Conservation (phyloP, 495 filamentous ascomycete genomes). For the Penicillium diatomitis region DNA sequence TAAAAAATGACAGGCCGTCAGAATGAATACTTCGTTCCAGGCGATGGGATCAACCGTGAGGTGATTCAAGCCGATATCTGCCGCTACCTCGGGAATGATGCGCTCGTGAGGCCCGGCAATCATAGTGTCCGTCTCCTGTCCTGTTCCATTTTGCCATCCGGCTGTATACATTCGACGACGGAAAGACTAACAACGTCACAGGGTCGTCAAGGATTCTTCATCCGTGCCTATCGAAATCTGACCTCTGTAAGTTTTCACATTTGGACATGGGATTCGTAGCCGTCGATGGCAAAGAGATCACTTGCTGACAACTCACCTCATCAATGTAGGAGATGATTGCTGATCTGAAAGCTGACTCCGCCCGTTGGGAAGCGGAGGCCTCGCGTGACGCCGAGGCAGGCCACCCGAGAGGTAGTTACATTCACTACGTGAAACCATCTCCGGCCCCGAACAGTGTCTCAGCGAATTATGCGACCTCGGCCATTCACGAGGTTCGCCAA, state of each 20-base stretch:
- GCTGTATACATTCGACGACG: background rate
- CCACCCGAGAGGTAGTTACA: slow-evolving; percentile 39
- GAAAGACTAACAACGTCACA: slow-evolving; percentile 34
- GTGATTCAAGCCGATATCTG: slow-evolving; percentile 94
- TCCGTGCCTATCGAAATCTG: slow-evolving; percentile 79
- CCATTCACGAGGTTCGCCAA: slow-evolving; percentile 30
- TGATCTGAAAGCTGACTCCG: slow-evolving; percentile 75
- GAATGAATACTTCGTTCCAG: slow-evolving; percentile 81
- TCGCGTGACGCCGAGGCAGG: slow-evolving; percentile 40
- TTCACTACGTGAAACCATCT: slow-evolving; percentile 34
- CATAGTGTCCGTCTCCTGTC: slow-evolving; percentile 56
- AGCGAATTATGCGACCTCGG: slow-evolving; percentile 26
- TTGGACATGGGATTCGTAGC: background rate
- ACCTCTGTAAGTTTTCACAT: slow-evolving; percentile 58
- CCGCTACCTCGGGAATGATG: slow-evolving; percentile 87
- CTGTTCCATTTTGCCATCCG: background rate
- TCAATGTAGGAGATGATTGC: slow-evolving; percentile 69
- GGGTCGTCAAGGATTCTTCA: slow-evolving; percentile 70
- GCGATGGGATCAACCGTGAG: slow-evolving; percentile 84
- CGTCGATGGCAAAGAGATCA: background rate
- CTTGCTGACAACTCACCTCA: slow-evolving; percentile 10
- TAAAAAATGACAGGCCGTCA: slow-evolving; percentile 43
- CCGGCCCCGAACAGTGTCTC: slow-evolving; percentile 29
- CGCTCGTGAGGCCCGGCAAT: slow-evolving; percentile 73
- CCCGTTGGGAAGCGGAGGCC: slow-evolving; percentile 68